Base-by-base conservation (phyloP, 2,329 filamentous ascomycete species). In the Colletotrichum liaoningense region DNA sequence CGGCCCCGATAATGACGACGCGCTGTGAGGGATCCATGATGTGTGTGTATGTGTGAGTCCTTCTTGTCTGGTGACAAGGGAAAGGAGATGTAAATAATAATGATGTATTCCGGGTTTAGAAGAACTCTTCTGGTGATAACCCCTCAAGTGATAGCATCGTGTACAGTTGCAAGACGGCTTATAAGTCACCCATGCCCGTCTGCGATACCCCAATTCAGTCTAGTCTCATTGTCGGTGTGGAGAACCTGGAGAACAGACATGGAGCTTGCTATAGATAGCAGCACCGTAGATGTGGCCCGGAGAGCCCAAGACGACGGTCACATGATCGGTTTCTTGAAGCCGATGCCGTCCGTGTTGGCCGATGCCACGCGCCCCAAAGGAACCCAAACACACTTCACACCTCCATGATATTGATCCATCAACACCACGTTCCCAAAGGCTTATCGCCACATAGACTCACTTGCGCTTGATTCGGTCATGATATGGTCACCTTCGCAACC, bases 1-100 rank as follows among this genome's bases (percentile, higher is more conserved):
- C 90, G 63, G 90, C 90, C 49, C 90, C 90, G 73, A 91, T 89
- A 73, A 91, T 89, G 72, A 91, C 87, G 73, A 91, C 87, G 76
- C 85, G 82, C 76, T 84, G 81, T 78, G 79, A 76, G 54, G 77
- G 75, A 55, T 78, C 76, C 82, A 85, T 85, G 22, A 42, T 69
- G 28, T 33, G 69, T 22, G 35, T 5, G 7, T 24, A 8, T 16
- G n/a, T 22, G 28, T 38, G n/a, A 60, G 8, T 24, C 16, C 7
- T 3, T 35, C 6, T n/a, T 60, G 33, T 33, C 22, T 24, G 5
- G 12, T 19, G 46, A 62, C 64, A 30, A 58, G 6, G 38, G 12
- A 30, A 14, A 5, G 46, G 12, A 0, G n/a, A 33, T 26, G 26
- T 26, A 16, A 22, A 30, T 35, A 14, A 59, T 11, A 42, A 26